Percentiles rank a stretch among this genome's conserved stretches.
phyloP scores from a whole-genome alignment of 1,284 basidiomycete species.

The Trametes polyzona region DNA sequence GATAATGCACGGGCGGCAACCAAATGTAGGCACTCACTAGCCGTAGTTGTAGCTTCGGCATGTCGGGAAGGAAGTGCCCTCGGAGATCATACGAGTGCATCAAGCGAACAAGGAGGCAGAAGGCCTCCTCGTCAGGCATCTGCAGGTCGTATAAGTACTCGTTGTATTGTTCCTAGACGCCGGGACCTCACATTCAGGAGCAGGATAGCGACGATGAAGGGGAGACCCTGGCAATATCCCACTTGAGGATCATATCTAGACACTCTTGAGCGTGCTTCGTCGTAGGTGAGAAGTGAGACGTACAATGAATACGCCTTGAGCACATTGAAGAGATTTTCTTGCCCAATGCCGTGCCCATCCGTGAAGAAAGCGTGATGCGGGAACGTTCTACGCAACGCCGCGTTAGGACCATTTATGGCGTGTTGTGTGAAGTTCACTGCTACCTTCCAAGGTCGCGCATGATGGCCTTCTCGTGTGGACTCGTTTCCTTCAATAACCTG shows the following conservation, averaged over 20 bases:
- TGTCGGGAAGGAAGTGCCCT: slow-evolving; percentile 96
- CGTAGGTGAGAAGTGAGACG: slow-evolving; percentile 31
- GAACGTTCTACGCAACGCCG: slow-evolving; percentile 71
- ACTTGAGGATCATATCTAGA: slow-evolving; percentile 89
- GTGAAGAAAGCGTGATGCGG: slow-evolving; percentile 98
- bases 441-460: slow-evolving; percentile 86
- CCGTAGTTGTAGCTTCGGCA: slow-evolving; percentile 95
- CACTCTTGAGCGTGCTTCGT: slow-evolving; percentile 18
- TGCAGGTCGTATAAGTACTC: slow-evolving; percentile 38
- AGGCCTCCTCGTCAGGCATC: slow-evolving; percentile 99
- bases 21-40: slow-evolving; percentile 55
- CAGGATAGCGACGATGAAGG: slow-evolving; percentile 94
- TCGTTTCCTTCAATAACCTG: slow-evolving; percentile 80
- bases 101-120: slow-evolving; percentile 93
- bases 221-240: slow-evolving; percentile 96
- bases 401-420: background rate
- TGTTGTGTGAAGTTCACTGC: slow-evolving; percentile 2
- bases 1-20: too few relatives aligned
- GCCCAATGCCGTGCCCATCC: slow-evolving; percentile 89
- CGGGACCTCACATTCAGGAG: slow-evolving; percentile 78
- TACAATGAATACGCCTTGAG: slow-evolving; percentile 95
- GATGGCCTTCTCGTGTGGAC: slow-evolving; percentile 93
- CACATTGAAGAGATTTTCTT: slow-evolving; percentile 97
- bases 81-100: slow-evolving; percentile 97
- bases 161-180: background rate